Percentiles rank a stretch among this genome's conserved stretches.
phyloP scores from a whole-genome alignment of 768 basidiomycete genomes.

The Suillus variegatus region DNA sequence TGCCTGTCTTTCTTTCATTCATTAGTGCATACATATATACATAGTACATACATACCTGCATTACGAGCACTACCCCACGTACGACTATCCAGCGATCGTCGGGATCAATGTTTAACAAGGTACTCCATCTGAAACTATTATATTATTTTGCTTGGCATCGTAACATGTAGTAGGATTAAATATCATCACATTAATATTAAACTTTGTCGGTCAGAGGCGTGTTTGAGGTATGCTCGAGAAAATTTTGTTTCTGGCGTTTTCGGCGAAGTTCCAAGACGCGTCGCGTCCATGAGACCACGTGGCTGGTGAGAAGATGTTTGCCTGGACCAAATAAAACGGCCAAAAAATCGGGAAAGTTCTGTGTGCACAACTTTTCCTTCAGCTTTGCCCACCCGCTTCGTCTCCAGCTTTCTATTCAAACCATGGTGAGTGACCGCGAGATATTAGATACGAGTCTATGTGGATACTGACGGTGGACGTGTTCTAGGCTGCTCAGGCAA shows the following conservation, averaged over 20 bases:
- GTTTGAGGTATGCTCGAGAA: not conserved
- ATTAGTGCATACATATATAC: conserved; percentile 20
- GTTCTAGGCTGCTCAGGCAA: conserved; percentile 77
- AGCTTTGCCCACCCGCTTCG: conserved; percentile 28
- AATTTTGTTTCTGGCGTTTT: not conserved
- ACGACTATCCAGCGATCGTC: not conserved
- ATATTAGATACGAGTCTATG: not conserved
- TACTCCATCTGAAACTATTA: not conserved
- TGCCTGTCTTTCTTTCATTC: conserved; percentile 7
- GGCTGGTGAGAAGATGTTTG: conserved; percentile 27
- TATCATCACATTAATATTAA: not conserved
- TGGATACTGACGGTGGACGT: not conserved
- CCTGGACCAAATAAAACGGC: conserved; percentile 25
- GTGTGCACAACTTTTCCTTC: conserved; percentile 14
- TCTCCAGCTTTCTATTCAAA: conserved; percentile 11
- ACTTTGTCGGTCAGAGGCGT: not conserved
- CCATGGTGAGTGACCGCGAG: conserved; percentile 28
- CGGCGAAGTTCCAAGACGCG: conserved; percentile 1
- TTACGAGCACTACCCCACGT: conserved; percentile 12
- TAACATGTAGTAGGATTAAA: conserved; percentile 1
- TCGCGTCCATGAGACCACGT: conserved; percentile 22
- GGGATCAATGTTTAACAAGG: not conserved
- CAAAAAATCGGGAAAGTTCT: conserved; percentile 22
- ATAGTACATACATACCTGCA: conserved; percentile 22
- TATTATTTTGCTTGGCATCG: conserved; percentile 16